Conservation (phyloP, 768 basidiomycete species). For the Floccularia luteovirens region DNA sequence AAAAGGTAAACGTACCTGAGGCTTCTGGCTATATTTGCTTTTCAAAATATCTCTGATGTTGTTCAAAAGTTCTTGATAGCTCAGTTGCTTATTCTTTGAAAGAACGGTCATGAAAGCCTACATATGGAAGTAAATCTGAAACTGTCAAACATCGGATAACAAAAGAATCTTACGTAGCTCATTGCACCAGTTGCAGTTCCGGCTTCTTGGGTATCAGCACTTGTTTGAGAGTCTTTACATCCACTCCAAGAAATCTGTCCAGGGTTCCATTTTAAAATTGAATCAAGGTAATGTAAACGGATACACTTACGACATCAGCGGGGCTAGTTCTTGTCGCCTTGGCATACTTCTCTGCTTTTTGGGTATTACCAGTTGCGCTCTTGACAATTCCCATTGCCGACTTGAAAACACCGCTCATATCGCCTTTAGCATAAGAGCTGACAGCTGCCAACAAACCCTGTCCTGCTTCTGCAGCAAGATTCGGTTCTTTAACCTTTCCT, state of each 20-base stretch:
- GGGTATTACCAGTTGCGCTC: slow-evolving; percentile 55
- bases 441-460: slow-evolving; percentile 79
- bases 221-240: slow-evolving; percentile 78
- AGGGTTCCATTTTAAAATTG: not conserved
- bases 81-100: slow-evolving; percentile 25
- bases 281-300: not conserved
- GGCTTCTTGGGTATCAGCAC: slow-evolving; percentile 64
- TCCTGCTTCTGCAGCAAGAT: slow-evolving; percentile 80
- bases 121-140: slow-evolving; percentile 17
- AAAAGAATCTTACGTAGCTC: slow-evolving; percentile 51
- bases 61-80: slow-evolving; percentile 33
- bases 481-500: slow-evolving; percentile 93
- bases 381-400: slow-evolving; percentile 72
- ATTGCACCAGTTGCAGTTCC: slow-evolving; percentile 72
- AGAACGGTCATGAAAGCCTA: slow-evolving; percentile 13
- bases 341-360: slow-evolving; percentile 56
- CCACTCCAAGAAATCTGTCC: slow-evolving; percentile 78
- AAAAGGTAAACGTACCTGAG: slow-evolving; percentile 19
- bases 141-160: slow-evolving; percentile 1
- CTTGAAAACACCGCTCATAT: slow-evolving; percentile 71
- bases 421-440: slow-evolving; percentile 67
- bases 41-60: slow-evolving; percentile 30
- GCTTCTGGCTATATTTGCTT: slow-evolving; percentile 34
- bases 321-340: slow-evolving; percentile 65
- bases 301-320: slow-evolving; percentile 80